These are phyloP conservation scores for Candolleomyces aberdarensis DNA, from an alignment of 768 basidiomycete species.

Conservation along the genomic window DNA sequence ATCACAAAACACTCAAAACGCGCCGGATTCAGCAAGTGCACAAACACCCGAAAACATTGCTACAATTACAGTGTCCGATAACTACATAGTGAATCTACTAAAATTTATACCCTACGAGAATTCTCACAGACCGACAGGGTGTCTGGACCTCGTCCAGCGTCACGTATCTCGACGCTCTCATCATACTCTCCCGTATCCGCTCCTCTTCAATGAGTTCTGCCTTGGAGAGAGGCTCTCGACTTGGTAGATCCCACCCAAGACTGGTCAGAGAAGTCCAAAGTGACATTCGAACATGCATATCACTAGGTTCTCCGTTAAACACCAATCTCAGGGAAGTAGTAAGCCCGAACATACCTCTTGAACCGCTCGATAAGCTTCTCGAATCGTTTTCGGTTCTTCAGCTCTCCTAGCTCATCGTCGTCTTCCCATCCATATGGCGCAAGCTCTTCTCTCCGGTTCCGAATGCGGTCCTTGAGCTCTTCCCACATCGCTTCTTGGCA, in stretches of 20 bases:
- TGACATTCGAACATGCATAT: slow-evolving; percentile 63
- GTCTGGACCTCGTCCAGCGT: slow-evolving; percentile 49
- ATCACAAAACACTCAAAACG: slow-evolving; percentile 35
- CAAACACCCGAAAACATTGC: neutral
- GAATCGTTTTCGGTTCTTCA: slow-evolving; percentile 55
- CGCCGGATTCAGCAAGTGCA: slow-evolving; percentile 31
- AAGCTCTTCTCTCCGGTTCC: slow-evolving; percentile 53
- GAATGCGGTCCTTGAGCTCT: slow-evolving; percentile 59
- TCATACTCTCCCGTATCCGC: slow-evolving; percentile 56
- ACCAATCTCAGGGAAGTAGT: too few species aligned
- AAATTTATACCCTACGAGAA: slow-evolving; percentile 58
- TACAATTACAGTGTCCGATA: neutral
- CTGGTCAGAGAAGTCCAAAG: slow-evolving; percentile 61
- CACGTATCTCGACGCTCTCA: slow-evolving; percentile 52
- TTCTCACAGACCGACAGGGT: slow-evolving; percentile 58
- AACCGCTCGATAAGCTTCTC: slow-evolving; percentile 58
- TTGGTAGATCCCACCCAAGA: slow-evolving; percentile 57
- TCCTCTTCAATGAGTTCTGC: slow-evolving; percentile 70
- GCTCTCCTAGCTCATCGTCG: slow-evolving; percentile 57
- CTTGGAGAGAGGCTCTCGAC: slow-evolving; percentile 61
- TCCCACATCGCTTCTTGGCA: slow-evolving; percentile 80
- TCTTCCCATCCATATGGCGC: slow-evolving; percentile 67
- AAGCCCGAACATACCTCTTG: slow-evolving; percentile 32
- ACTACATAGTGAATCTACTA: slow-evolving; percentile 10
- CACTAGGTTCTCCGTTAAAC: slow-evolving; percentile 33